These are phyloP conservation scores for Eimeria mitis DNA, from an alignment of 169 alveolate species.

Conservation along the genomic window DNA sequence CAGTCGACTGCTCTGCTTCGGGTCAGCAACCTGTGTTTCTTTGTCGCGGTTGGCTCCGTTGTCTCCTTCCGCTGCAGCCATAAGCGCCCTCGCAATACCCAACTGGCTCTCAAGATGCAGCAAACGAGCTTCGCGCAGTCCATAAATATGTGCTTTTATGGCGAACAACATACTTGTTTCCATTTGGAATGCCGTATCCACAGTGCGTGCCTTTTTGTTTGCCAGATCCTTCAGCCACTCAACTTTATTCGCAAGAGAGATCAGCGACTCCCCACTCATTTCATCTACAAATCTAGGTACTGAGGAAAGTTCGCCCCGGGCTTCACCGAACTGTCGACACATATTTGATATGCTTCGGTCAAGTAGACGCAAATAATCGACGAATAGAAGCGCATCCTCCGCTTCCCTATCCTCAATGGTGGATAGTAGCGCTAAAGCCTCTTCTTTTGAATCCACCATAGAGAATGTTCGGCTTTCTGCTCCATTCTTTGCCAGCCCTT, in stretches of 20 bases:
- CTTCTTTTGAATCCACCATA: not conserved
- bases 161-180: not conserved
- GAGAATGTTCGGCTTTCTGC: not conserved
- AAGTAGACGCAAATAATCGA: constrained; percentile 1
- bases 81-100: constrained; percentile 17
- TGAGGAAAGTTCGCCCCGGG: not conserved
- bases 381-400: not conserved
- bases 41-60: not conserved
- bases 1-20: not conserved
- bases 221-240: constrained; percentile 27
- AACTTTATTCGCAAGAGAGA: not conserved
- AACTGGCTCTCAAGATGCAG: not conserved
- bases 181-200: not conserved
- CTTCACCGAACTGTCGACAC: not conserved
- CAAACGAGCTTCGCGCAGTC: not conserved
- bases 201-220: not conserved
- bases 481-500: constrained; percentile 13
- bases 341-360: not conserved
- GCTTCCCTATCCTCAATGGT: not conserved
- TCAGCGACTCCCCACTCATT: not conserved
- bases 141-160: not conserved
- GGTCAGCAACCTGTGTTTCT: not conserved
- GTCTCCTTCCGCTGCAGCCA: constrained; percentile 3
- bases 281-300: not conserved
- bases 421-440: not conserved